Evolutionary conservation across 805 yeast genomes (phyloP), one percentile per base, ranked within the genome.

Genomic region (Yamadazyma endophytica): DNA sequence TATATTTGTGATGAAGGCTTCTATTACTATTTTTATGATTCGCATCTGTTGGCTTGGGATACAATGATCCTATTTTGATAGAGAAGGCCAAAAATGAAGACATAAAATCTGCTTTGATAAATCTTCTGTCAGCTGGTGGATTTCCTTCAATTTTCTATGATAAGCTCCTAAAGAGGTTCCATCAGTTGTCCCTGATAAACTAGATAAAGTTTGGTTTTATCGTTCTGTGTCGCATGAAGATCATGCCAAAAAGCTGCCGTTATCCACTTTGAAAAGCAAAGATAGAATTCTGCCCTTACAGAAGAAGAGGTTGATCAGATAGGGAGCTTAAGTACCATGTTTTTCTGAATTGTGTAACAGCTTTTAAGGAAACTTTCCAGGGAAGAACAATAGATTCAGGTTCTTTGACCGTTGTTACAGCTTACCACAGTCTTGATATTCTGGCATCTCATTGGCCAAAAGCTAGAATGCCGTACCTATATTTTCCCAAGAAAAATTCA

Each of bases 371-470:
- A 42, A 92, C 90, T 18, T 89, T 88, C 82, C 97, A 88, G 57
- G 97, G 97, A 43, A 78, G 97, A 62, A 63, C 87, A 40, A 86
- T 88, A 63, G 97, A 95, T 14, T 76, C 95, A 31, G 87, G 84
- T 26, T 82, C 95, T 6, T 77, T 85, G 43, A 88, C 97, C 25
- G 78, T 95, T 58, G 86, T 96, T 35, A 89, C 85, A 70, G 95
- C 96, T 43, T 75, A 89, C 46, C 96, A 89, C 71, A 88, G 89
- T 68, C 66, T 88, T 59, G 88, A 81, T 60, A 68, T 89, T 63
- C 97, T 96, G 36, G 79, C 95, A 5, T 88, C 89, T 69, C 75
- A 84, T 53, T 88, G 96, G 96, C 97, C 97, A 53, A 87, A 83
- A 58, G 96, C 96, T 34, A 86, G 86, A 39, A 88, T 79, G 68